A percentile compares a stretch with the other conserved stretches of the same genome.
Conservation (phyloP, 768 basidiomycete genomes). For the Ramaria rubella region DNA sequence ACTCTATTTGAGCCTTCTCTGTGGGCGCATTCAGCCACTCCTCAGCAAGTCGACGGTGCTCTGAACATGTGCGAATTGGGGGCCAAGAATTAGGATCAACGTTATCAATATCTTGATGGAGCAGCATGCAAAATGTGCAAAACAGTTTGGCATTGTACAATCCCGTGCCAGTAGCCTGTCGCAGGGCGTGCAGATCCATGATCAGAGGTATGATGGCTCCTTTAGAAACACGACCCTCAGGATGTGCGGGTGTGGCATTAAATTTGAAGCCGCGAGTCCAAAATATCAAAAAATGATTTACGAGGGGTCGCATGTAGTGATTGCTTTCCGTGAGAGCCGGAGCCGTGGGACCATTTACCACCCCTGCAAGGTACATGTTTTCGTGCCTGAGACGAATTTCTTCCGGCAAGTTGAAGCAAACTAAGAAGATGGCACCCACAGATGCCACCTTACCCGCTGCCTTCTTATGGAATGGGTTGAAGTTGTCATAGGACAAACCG, state of each 20-base stretch:
- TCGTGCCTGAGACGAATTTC: constrained; percentile 20
- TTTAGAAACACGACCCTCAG: constrained; percentile 10
- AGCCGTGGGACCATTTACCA: constrained; percentile 37
- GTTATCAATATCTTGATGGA: not conserved
- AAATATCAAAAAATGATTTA: constrained; percentile 29
- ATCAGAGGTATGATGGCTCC: constrained; percentile 17
- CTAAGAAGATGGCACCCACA: constrained; percentile 26
- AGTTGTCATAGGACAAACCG: constrained; percentile 28
- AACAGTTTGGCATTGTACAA: not conserved
- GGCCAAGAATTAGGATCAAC: not conserved
- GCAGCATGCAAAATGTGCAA: not conserved
- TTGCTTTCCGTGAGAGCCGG: constrained; percentile 30
- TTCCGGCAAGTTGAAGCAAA: constrained; percentile 32
- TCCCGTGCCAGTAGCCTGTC: not conserved
- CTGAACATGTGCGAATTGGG: not conserved
- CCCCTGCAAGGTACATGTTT: constrained; percentile 36
- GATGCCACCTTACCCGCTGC: constrained; percentile 23
- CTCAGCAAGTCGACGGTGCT: not conserved
- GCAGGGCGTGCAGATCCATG: constrained; percentile 21
- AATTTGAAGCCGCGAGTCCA: constrained; percentile 29
- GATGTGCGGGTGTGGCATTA: constrained; percentile 11
- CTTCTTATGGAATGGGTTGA: constrained; percentile 29
- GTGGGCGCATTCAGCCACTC: constrained; percentile 6
- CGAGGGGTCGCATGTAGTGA: constrained; percentile 32
- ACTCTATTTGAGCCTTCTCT: not conserved